Conservation (phyloP, 2,329 filamentous ascomycete genomes). For the Diaporthe citri region DNA sequence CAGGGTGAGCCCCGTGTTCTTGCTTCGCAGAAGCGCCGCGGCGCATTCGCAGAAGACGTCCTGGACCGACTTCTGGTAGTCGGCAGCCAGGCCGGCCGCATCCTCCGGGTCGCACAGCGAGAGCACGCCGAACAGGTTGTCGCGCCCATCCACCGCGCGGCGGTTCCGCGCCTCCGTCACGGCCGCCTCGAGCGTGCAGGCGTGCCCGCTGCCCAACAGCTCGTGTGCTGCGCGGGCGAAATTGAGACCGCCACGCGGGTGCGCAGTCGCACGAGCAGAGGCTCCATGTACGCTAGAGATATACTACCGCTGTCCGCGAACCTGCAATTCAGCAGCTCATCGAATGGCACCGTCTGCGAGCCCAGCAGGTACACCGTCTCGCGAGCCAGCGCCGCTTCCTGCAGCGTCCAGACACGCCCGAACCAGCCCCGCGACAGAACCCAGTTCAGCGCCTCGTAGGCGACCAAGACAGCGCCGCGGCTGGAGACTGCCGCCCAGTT, state of each 20-base stretch:
- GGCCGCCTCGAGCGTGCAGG: background rate
- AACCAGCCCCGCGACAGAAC: background rate
- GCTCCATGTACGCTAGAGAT: background rate
- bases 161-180: background rate
- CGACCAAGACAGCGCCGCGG: background rate
- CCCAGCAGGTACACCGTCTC: background rate
- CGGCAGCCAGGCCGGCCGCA: background rate
- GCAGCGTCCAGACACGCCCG: conserved; percentile 2
- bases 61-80: conserved; percentile 9
- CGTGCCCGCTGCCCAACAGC: background rate
- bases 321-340: background rate
- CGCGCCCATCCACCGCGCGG: background rate
- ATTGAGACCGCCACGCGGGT: background rate
- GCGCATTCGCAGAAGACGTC: background rate
- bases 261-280: background rate
- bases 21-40: conserved; percentile 1
- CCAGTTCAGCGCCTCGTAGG: conserved; percentile 4
- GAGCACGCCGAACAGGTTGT: background rate
- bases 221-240: background rate
- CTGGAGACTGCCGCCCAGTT: background rate
- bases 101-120: conserved; percentile 3
- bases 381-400: background rate
- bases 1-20: background rate
- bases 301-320: background rate
- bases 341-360: background rate